Evolutionary conservation across 306 rosid species (phyloP), one percentile per base, ranked within the genome.

Genomic region (Senna siamea): DNA sequence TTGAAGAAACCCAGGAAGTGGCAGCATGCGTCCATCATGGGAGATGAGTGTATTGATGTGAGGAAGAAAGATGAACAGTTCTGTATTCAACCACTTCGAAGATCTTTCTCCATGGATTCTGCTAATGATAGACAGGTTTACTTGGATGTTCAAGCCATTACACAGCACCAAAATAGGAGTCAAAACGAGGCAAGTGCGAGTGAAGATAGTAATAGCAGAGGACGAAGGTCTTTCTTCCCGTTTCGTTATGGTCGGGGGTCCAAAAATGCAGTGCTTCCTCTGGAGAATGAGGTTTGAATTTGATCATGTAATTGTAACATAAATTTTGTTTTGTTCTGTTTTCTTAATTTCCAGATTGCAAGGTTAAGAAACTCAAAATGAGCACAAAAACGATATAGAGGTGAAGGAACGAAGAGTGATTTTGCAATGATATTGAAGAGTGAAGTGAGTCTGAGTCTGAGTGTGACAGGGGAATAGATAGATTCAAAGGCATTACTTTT

Each of bases 31-130:
- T 79, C 93, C 9, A 90, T 81, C 44, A 87, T 87, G 92, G 97
- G 89, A 9, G 93, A 88, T 69, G 97, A 91, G 76, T 85, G 88
- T 46, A 87, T 91, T 76, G 89, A 90, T 78, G 59, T 76, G 17
- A 76, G 92, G 71, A 79, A 81, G 50, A 85, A 86, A 54, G 88
- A 90, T 35, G 89, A 88, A 0, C 86, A 83, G 53, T 90, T 90
- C 47, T 76, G 74, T 34, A 28, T 91, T 73, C 92, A 83, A 47
- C 88, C 93, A 6, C 77, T 88, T 7, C 69, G 89, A 76, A 80
- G 94, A 79, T 91, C 92, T 72, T 88, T 91, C 77, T 91, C 94
- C 28, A 79, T 87, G 89, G 88, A 90, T 73, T 90, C 92, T 53
- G 88, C 93, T 5, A 76, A 79, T 43, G 89, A 87, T 71, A 77